Evolutionary conservation across 2,329 filamentous ascomycete species (phyloP).

Genomic region (Penicillium corylophilum): DNA sequence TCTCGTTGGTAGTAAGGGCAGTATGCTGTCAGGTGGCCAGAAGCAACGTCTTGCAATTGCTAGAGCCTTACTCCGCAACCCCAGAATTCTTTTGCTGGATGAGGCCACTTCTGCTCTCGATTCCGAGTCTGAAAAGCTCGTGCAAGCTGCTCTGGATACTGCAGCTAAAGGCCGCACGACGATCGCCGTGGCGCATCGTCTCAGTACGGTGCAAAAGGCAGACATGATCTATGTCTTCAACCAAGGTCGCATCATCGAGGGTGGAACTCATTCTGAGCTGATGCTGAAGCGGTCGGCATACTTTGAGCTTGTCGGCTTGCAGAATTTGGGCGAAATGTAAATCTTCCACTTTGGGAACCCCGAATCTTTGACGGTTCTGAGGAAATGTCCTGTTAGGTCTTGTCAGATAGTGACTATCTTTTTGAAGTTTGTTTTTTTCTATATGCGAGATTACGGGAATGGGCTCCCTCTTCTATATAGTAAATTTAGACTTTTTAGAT

Average conservation of each 20-base stretch:
- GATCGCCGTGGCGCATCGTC: constrained; percentile 86
- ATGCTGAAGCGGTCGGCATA: too few relatives aligned
- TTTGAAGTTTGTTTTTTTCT: too few relatives aligned
- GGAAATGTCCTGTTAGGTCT: too few relatives aligned
- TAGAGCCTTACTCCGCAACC: constrained; percentile 76
- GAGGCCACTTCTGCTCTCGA: constrained; percentile 86
- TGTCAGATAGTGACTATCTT: too few relatives aligned
- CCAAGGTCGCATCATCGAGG: constrained; percentile 75
- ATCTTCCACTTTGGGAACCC: too few relatives aligned
- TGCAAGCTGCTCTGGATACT: constrained; percentile 77
- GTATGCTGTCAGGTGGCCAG: constrained; percentile 84
- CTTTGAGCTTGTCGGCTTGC: too few relatives aligned
- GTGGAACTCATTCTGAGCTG: constrained; percentile 65
- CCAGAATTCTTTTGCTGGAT: constrained; percentile 79
- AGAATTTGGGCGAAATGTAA: too few relatives aligned
- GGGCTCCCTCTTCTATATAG: too few relatives aligned
- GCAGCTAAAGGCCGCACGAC: constrained; percentile 81
- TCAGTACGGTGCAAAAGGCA: constrained; percentile 86
- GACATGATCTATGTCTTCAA: constrained; percentile 93
- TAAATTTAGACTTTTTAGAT: too few relatives aligned
- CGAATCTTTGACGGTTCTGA: too few relatives aligned
- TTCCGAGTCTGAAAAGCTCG: constrained; percentile 81
- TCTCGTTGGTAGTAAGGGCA: constrained; percentile 83
- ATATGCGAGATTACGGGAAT: too few relatives aligned
- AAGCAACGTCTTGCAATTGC: constrained; percentile 92